Conservation (phyloP, 495 filamentous ascomycete genomes). For the Xylaria sp. region DNA sequence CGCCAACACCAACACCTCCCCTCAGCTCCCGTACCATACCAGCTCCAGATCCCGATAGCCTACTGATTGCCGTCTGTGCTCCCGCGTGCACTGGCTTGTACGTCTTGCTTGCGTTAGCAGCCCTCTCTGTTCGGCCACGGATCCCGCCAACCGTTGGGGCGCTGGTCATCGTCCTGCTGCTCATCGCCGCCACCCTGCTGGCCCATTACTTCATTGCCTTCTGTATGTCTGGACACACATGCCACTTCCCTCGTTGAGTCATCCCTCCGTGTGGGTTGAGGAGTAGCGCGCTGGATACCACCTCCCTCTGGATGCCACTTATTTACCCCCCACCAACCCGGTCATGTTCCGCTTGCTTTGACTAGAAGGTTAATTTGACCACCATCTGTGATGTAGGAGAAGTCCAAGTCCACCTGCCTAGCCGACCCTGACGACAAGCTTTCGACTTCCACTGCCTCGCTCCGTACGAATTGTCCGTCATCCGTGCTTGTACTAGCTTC, state of each 20-base stretch:
- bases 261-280: conserved; percentile 15
- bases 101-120: conserved; percentile 8
- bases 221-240: conserved; percentile 27
- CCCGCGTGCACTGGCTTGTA: conserved; percentile 5
- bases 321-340: conserved; percentile 5
- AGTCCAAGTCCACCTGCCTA: not conserved
- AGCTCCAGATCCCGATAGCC: not conserved
- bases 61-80: not conserved
- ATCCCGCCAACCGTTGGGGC: not conserved
- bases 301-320: conserved; percentile 19
- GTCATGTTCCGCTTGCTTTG: conserved; percentile 18
- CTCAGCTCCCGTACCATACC: not conserved
- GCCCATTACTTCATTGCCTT: conserved; percentile 20
- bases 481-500: conserved; percentile 1
- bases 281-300: not conserved
- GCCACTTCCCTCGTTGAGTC: conserved; percentile 15
- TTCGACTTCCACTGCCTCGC: conserved; percentile 6
- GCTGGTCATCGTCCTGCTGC: conserved; percentile 14
- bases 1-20: not conserved
- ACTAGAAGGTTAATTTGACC: conserved; percentile 22
- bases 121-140: not conserved
- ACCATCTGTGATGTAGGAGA: conserved; percentile 8
- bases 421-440: not conserved
- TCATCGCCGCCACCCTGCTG: conserved; percentile 16
- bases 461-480: not conserved